Conservation (phyloP, 164 flowering plant species). For the Sextonia rubra region DNA sequence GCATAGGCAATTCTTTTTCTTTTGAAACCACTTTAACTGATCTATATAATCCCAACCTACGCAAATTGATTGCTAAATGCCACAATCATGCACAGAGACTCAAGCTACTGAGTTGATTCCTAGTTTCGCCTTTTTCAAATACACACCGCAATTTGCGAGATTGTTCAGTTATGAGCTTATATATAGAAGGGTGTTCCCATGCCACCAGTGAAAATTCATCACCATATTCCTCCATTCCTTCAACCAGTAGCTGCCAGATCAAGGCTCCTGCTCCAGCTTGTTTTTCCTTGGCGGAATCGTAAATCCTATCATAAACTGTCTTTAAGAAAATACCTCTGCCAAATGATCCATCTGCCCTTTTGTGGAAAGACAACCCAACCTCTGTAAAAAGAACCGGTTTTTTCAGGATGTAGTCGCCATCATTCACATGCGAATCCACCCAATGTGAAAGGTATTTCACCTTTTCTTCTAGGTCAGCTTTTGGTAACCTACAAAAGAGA, state of each 20-base stretch:
- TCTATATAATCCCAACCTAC: slow-evolving; percentile 1
- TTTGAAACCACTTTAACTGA: neutral
- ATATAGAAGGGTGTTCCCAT: slow-evolving; percentile 44
- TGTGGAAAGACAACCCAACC: slow-evolving; percentile 36
- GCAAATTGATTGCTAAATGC: slow-evolving; percentile 2
- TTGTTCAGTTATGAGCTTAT: slow-evolving; percentile 41
- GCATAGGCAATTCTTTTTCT: neutral
- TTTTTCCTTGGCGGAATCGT: slow-evolving; percentile 43
- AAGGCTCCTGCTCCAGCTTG: slow-evolving; percentile 59
- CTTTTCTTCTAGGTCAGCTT: slow-evolving; percentile 34
- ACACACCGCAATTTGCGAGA: slow-evolving; percentile 36
- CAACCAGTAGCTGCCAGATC: slow-evolving; percentile 58
- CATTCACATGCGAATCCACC: slow-evolving; percentile 53
- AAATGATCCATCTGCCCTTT: slow-evolving; percentile 17
- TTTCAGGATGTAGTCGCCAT: slow-evolving; percentile 41
- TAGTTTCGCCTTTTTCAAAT: slow-evolving; percentile 6
- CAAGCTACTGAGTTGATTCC: slow-evolving; percentile 6
- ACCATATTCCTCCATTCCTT: slow-evolving; percentile 38
- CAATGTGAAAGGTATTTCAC: slow-evolving; percentile 36
- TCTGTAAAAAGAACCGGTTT: slow-evolving; percentile 64
- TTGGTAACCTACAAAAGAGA: slow-evolving; percentile 43
- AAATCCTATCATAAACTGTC: slow-evolving; percentile 43
- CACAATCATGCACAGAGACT: slow-evolving; percentile 17
- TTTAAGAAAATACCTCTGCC: slow-evolving; percentile 34
- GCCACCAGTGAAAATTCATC: slow-evolving; percentile 51